Evolutionary conservation across 2,329 filamentous ascomycete genomes (phyloP).

Genomic region (Lasiodiplodia hormozganensis): DNA sequence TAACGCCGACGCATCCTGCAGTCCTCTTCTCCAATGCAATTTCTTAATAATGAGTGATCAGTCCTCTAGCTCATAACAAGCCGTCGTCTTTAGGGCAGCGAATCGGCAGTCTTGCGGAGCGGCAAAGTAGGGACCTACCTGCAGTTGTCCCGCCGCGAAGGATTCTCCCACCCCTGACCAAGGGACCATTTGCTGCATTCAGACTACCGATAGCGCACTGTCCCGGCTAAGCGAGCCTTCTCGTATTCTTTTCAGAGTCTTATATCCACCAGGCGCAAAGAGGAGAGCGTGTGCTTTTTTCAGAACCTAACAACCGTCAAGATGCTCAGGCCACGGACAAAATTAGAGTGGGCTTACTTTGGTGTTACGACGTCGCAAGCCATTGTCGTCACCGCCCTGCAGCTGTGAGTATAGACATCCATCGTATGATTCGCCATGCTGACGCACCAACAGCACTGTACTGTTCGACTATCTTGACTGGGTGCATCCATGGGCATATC

Average conservation of each 20-base stretch:
- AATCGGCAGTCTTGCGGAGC: background rate
- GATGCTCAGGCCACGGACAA: conserved; percentile 7
- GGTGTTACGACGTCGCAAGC: background rate
- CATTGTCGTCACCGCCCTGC: background rate
- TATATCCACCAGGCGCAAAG: background rate
- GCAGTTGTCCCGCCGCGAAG: background rate
- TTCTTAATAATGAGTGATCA: background rate
- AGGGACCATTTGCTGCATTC: background rate
- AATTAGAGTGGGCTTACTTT: background rate
- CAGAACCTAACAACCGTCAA: background rate
- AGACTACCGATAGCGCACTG: background rate
- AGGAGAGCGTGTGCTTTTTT: too few species aligned
- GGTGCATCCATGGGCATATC: background rate
- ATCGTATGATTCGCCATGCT: too few species aligned
- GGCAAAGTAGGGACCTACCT: background rate
- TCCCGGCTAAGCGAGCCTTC: background rate
- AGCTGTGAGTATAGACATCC: background rate
- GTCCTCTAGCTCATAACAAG: background rate
- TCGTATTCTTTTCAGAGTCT: background rate
- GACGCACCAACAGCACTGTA: background rate
- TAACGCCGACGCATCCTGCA: background rate
- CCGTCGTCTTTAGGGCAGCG: background rate
- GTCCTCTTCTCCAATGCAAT: background rate
- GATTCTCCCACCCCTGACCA: background rate
- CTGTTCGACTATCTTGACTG: conserved; percentile 9